These are phyloP conservation scores for Leccinum insolens DNA, from an alignment of 1,284 basidiomycete species.

Conservation along the genomic window DNA sequence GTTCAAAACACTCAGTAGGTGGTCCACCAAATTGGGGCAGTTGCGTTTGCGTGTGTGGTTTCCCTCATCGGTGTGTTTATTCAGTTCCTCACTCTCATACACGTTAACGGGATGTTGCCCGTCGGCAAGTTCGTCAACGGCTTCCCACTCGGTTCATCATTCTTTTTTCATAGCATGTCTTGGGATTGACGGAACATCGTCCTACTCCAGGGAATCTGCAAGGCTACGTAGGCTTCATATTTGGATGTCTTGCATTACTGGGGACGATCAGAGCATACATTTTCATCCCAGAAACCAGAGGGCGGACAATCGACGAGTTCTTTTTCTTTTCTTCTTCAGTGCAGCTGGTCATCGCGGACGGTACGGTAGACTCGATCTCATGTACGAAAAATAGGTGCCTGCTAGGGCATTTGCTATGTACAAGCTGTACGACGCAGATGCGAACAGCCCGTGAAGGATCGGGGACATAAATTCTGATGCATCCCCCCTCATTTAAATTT, in stretches of 20 bases:
- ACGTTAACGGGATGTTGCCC: conserved; percentile 29
- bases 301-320: conserved; percentile 35
- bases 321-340: not conserved
- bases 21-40: conserved; percentile 12
- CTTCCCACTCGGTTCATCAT: conserved; percentile 24
- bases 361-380: conserved; percentile 24
- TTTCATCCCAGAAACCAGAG: conserved; percentile 33
- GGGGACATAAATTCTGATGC: not conserved
- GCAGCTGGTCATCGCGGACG: not conserved
- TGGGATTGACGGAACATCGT: not conserved
- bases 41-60: conserved; percentile 24
- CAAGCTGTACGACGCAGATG: conserved; percentile 17
- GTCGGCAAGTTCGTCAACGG: conserved; percentile 33
- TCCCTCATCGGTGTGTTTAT: conserved; percentile 31
- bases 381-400: conserved; percentile 27
- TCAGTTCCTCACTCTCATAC: conserved; percentile 29
- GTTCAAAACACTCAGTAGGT: too few species aligned
- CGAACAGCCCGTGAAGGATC: not conserved
- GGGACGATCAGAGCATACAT: conserved; percentile 28
- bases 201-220: conserved; percentile 24
- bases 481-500: not conserved
- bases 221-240: conserved; percentile 36
- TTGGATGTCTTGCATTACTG: conserved; percentile 27
- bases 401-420: conserved; percentile 23
- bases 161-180: too few species aligned